Conservation (phyloP, 2,329 filamentous ascomycete genomes). For the Cladosporium sp. region DNA sequence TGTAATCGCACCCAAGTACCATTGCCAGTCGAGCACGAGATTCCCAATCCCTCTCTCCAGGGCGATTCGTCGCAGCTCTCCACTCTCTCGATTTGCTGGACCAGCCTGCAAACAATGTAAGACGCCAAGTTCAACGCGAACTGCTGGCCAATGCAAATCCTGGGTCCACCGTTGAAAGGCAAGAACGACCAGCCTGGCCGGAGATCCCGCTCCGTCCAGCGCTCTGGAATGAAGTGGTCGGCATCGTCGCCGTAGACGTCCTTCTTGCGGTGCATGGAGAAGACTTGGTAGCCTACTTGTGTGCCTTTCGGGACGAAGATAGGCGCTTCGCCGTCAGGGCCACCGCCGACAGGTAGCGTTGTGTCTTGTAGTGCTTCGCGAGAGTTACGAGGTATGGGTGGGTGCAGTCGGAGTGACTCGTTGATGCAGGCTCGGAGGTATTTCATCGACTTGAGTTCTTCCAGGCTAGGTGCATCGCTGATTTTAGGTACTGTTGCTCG, state of each 20-base stretch:
- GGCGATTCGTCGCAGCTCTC: conserved; percentile 20
- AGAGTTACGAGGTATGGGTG: conserved; percentile 48
- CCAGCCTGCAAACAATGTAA: conserved; percentile 43
- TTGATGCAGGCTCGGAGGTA: conserved; percentile 56
- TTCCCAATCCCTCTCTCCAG: conserved; percentile 11
- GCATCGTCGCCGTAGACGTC: conserved; percentile 38
- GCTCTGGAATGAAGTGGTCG: conserved; percentile 33
- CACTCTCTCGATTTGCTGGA: conserved; percentile 41
- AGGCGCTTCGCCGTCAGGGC: conserved; percentile 40
- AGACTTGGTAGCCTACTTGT: conserved; percentile 34
- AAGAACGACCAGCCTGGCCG: conserved; percentile 47
- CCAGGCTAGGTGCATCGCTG: conserved; percentile 63
- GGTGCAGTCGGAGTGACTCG: conserved; percentile 46
- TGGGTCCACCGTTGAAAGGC: conserved; percentile 36
- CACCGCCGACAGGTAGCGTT: conserved; percentile 45
- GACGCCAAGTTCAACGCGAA: conserved; percentile 60
- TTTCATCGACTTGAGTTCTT: conserved; percentile 80
- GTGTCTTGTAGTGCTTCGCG: conserved; percentile 46
- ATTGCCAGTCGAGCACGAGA: not conserved
- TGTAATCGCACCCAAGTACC: not conserved
- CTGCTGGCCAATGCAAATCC: conserved; percentile 77
- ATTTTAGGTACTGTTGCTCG: conserved; percentile 29
- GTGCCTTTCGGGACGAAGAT: conserved; percentile 41
- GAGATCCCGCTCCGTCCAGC: conserved; percentile 25
- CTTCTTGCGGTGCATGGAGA: conserved; percentile 34